Percentiles rank a stretch among this genome's conserved stretches.
Conservation (phyloP, 768 basidiomycete species). For the Suillus decipiens region DNA sequence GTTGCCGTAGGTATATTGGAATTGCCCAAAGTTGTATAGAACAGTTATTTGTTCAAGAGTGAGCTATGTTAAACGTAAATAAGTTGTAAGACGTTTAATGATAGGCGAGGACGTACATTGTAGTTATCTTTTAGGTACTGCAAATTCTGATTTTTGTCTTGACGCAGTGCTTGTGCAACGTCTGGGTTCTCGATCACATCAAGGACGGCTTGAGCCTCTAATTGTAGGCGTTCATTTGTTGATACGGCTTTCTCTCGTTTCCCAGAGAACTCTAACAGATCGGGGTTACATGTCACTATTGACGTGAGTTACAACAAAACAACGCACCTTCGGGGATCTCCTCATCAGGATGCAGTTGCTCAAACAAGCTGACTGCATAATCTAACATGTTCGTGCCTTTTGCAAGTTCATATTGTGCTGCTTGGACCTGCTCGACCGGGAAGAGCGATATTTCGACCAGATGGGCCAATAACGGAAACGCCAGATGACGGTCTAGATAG, state of each 20-base stretch:
- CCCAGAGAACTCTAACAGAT: constrained; percentile 70
- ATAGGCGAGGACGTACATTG: constrained; percentile 52
- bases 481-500: constrained; percentile 92
- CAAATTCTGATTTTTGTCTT: constrained; percentile 97
- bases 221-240: constrained; percentile 81
- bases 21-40: constrained; percentile 97
- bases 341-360: constrained; percentile 74
- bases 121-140: constrained; percentile 94
- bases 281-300: not conserved
- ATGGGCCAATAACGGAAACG: constrained; percentile 90
- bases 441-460: constrained; percentile 77
- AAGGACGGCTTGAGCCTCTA: constrained; percentile 89
- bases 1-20: constrained; percentile 98
- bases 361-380: constrained; percentile 80
- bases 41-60: constrained; percentile 94
- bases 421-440: constrained; percentile 73
- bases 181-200: constrained; percentile 97
- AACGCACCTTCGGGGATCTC: constrained; percentile 66
- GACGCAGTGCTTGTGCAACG: constrained; percentile 89
- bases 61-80: constrained; percentile 52
- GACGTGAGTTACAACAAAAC: not conserved
- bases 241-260: constrained; percentile 83
- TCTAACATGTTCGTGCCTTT: constrained; percentile 99
- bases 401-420: constrained; percentile 96
- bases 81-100: constrained; percentile 11